phyloP scores from a whole-genome alignment of 2,329 filamentous ascomycete species.

The Macrophomina phaseolina region DNA sequence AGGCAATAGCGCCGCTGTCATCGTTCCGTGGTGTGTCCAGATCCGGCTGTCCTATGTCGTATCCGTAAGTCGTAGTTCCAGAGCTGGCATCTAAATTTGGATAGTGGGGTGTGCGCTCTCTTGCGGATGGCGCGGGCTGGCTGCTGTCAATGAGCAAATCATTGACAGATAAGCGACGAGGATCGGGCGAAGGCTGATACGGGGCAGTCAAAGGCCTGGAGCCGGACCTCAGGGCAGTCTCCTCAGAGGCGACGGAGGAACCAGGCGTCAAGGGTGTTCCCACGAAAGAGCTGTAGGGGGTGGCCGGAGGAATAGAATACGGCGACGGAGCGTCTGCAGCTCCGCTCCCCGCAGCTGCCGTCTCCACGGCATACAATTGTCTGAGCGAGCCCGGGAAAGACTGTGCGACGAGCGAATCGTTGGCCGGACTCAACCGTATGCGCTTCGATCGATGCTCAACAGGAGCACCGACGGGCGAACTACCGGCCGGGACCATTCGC shows the following conservation, averaged over 20 bases:
- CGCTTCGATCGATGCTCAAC: conserved; percentile 44
- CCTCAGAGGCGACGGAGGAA: conserved; percentile 46
- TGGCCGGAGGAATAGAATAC: conserved; percentile 40
- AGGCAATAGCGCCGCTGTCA: conserved; percentile 68
- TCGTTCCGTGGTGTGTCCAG: conserved; percentile 74
- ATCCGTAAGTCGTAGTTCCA: conserved; percentile 62
- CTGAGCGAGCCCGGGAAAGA: not conserved
- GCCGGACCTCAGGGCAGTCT: conserved; percentile 33
- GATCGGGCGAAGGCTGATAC: conserved; percentile 47
- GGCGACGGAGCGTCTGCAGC: conserved; percentile 45
- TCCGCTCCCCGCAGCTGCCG: conserved; percentile 23
- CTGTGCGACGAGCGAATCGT: conserved; percentile 16
- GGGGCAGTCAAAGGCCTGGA: conserved; percentile 32
- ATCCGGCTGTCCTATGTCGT: conserved; percentile 73
- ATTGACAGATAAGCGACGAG: conserved; percentile 67
- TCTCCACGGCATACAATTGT: not conserved
- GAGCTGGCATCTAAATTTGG: conserved; percentile 28
- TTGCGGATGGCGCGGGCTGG: conserved; percentile 33
- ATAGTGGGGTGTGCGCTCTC: conserved; percentile 15
- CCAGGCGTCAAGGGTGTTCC: conserved; percentile 52
- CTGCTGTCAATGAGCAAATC: conserved; percentile 57
- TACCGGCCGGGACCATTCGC: not conserved
- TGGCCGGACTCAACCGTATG: conserved; percentile 37
- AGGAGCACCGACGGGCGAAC: conserved; percentile 11
- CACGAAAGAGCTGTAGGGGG: conserved; percentile 51